Evolutionary conservation across 2,329 filamentous ascomycete genomes (phyloP).

Genomic region (Bipolaris gigantea): DNA sequence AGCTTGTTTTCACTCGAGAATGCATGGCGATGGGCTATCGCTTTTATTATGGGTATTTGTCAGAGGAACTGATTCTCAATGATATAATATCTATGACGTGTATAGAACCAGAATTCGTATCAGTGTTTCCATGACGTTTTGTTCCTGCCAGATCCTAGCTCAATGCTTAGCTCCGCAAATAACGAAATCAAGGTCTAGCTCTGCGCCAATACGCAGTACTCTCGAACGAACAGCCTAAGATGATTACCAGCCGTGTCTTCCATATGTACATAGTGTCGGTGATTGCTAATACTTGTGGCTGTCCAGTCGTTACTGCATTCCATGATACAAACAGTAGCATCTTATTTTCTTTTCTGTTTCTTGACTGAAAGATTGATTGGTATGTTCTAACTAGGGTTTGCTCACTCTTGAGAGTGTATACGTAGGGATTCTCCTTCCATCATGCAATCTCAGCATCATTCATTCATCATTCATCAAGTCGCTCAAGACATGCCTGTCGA

Average conservation of each 20-base stretch:
- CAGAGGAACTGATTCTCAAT: background rate
- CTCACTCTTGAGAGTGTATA: background rate
- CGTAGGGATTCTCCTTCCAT: background rate
- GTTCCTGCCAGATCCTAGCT: slow-evolving; percentile 1
- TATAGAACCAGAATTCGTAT: slow-evolving; percentile 5
- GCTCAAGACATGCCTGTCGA: background rate
- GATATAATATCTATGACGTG: slow-evolving; percentile 14
- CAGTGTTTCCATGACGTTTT: slow-evolving; percentile 9
- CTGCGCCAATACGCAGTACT: background rate
- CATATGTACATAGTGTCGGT: no score
- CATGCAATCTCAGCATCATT: background rate
- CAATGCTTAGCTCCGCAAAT: background rate
- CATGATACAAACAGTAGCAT: no score
- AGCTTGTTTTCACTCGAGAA: slow-evolving; percentile 3
- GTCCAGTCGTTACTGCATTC: no score
- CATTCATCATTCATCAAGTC: background rate
- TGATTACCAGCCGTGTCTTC: no score
- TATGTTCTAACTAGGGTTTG: background rate
- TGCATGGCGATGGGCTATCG: slow-evolving; percentile 6
- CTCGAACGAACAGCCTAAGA: no score
- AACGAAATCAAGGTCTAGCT: background rate
- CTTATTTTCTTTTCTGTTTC: no score
- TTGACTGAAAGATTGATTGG: background rate
- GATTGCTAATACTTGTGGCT: no score
- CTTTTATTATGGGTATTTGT: slow-evolving; percentile 1